phyloP scores from a whole-genome alignment of 2,329 filamentous ascomycete genomes.

The Acarospora socialis region DNA sequence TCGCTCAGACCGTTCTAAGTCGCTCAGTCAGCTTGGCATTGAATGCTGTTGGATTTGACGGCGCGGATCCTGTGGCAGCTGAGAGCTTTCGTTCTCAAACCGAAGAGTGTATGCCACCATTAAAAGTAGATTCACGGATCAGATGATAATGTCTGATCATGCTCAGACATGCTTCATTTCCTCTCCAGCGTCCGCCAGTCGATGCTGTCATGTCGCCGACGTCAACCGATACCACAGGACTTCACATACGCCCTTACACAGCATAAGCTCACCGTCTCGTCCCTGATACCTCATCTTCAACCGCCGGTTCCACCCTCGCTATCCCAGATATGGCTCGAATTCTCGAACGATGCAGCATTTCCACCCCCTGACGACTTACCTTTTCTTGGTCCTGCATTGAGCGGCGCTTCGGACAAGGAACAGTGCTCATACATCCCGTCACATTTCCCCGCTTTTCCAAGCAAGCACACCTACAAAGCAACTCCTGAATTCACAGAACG shows the following conservation, averaged over 20 bases:
- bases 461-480: slow-evolving; percentile 48
- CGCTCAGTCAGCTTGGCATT: slow-evolving; percentile 40
- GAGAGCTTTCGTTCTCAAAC: slow-evolving; percentile 40
- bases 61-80: slow-evolving; percentile 40
- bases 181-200: slow-evolving; percentile 39
- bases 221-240: slow-evolving; percentile 42
- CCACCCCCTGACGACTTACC: no score
- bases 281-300: slow-evolving; percentile 27
- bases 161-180: slow-evolving; percentile 40
- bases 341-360: slow-evolving; percentile 11
- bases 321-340: no score
- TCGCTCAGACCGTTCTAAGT: slow-evolving; percentile 40
- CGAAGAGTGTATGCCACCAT: slow-evolving; percentile 41
- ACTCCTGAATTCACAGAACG: slow-evolving; percentile 45
- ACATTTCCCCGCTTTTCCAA: slow-evolving; percentile 48
- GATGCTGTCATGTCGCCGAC: slow-evolving; percentile 43
- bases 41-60: slow-evolving; percentile 39
- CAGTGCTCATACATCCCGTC: slow-evolving; percentile 40
- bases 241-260: slow-evolving; percentile 40
- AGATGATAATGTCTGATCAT: slow-evolving; percentile 15
- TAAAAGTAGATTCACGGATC: slow-evolving; percentile 5
- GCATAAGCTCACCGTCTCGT: slow-evolving; percentile 20
- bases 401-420: slow-evolving; percentile 31
- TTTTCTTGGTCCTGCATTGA: slow-evolving; percentile 39
- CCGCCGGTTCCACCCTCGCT: slow-evolving; percentile 21